phyloP scores from a whole-genome alignment of 1,284 basidiomycete genomes.

The Schizophyllum amplum region DNA sequence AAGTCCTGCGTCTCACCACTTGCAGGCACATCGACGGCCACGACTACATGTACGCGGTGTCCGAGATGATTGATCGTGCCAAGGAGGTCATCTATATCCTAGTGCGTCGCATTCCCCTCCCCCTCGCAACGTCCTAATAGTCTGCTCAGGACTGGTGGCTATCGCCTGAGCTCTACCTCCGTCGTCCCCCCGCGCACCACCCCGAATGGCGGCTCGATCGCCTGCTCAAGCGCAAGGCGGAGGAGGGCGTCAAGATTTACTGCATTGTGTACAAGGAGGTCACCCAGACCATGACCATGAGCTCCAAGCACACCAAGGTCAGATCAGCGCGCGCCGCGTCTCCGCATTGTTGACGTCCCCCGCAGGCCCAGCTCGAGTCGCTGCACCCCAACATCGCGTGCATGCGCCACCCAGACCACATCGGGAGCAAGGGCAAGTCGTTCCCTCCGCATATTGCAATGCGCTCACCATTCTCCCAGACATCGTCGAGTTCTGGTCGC shows the following conservation, averaged over 20 bases:
- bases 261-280: slow-evolving; percentile 91
- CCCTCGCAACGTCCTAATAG: background rate
- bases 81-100: slow-evolving; percentile 73
- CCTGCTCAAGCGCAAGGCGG: slow-evolving; percentile 78
- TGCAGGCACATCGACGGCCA: slow-evolving; percentile 88
- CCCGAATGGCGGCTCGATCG: slow-evolving; percentile 84
- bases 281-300: slow-evolving; percentile 84
- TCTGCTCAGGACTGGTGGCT: slow-evolving; percentile 88
- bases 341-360: too few species aligned
- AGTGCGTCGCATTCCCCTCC: slow-evolving; percentile 25
- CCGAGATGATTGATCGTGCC: slow-evolving; percentile 78
- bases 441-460: background rate
- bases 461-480: slow-evolving; percentile 31
- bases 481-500: slow-evolving; percentile 74
- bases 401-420: slow-evolving; percentile 86
- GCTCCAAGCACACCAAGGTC: slow-evolving; percentile 83
- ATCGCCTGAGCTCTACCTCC: slow-evolving; percentile 85
- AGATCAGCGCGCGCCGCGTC: too few species aligned
- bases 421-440: slow-evolving; percentile 69
- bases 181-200: slow-evolving; percentile 78
- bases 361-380: slow-evolving; percentile 54
- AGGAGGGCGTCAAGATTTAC: slow-evolving; percentile 85
- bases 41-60: slow-evolving; percentile 91
- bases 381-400: slow-evolving; percentile 84
- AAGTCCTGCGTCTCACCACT: too few species aligned